Evolutionary conservation across 2,329 filamentous ascomycete species (phyloP).

Genomic region (Monosporascus sp.): DNA sequence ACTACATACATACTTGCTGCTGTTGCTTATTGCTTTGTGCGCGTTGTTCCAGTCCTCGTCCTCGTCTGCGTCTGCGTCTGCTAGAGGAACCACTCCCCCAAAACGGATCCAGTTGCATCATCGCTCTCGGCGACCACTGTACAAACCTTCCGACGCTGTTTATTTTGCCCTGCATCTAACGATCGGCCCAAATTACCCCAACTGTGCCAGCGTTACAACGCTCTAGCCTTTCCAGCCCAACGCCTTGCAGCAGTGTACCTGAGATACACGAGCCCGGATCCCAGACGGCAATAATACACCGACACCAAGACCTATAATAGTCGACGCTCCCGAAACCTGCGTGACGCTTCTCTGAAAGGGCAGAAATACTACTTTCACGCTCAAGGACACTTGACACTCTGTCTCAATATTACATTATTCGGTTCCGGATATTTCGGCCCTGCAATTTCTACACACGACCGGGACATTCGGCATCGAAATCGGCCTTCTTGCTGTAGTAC

Average conservation of each 20-base stretch:
- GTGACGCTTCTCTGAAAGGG: slow-evolving; percentile 21
- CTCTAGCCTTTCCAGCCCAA: slow-evolving; percentile 18
- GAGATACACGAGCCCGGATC: slow-evolving; percentile 19
- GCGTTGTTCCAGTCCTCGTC: too few relatives aligned
- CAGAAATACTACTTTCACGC: too few relatives aligned
- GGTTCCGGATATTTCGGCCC: not conserved
- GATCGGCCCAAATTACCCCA: slow-evolving; percentile 15
- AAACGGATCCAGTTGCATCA: slow-evolving; percentile 10
- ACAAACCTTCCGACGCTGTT: slow-evolving; percentile 23
- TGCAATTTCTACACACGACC: not conserved
- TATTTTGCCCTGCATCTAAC: slow-evolving; percentile 22
- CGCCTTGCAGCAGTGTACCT: slow-evolving; percentile 22
- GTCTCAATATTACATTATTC: not conserved
- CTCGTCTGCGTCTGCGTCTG: too few relatives aligned
- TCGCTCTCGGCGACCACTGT: slow-evolving; percentile 19
- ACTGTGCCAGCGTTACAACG: slow-evolving; percentile 11
- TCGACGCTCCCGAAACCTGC: slow-evolving; percentile 25
- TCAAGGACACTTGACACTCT: too few relatives aligned
- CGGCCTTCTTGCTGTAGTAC: not conserved
- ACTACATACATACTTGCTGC: slow-evolving; percentile 1
- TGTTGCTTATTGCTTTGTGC: not conserved
- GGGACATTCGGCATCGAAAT: not conserved
- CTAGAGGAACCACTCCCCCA: slow-evolving; percentile 9
- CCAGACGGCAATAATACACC: slow-evolving; percentile 22
- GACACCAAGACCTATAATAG: slow-evolving; percentile 24